phyloP scores from a whole-genome alignment of 2,329 filamentous ascomycete genomes.

The Lecanicillium sp. region DNA sequence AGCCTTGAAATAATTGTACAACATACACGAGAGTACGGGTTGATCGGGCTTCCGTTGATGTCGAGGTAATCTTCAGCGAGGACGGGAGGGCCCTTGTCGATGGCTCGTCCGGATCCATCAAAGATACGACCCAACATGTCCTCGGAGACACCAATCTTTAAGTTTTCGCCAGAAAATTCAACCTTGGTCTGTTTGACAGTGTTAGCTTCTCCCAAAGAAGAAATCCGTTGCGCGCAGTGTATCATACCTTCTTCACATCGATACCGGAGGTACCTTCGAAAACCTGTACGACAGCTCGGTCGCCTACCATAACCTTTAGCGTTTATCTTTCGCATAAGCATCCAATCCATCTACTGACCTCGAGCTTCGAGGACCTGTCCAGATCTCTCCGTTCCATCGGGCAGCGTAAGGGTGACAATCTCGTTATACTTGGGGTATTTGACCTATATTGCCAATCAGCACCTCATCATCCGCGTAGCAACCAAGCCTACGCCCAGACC shows the following conservation, averaged over 20 bases:
- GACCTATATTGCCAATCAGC: constrained; percentile 49
- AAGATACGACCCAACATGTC: constrained; percentile 99
- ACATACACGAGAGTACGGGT: constrained; percentile 88
- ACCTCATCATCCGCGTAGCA: not conserved
- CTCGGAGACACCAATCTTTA: constrained; percentile 98
- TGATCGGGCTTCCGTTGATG: constrained; percentile 98
- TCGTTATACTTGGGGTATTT: constrained; percentile 98
- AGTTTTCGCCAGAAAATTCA: constrained; percentile 91
- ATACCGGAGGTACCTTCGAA: constrained; percentile 97
- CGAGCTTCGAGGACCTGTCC: constrained; percentile 96
- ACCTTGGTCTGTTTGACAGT: constrained; percentile 66
- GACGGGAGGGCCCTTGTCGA: constrained; percentile 98
- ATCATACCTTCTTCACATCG: constrained; percentile 90
- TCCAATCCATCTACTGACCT: constrained; percentile 48
- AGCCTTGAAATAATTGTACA: not conserved
- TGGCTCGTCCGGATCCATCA: constrained; percentile 93
- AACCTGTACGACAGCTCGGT: constrained; percentile 92
- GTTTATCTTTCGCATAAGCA: too few species aligned
- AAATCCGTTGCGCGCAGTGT: not conserved
- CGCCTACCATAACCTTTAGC: constrained; percentile 46
- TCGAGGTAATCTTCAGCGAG: constrained; percentile 96
- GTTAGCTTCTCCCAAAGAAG: constrained; percentile 15
- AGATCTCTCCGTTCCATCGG: constrained; percentile 87
- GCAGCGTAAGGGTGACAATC: constrained; percentile 91
- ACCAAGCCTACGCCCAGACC: too few species aligned